phyloP scores from a whole-genome alignment of 768 basidiomycete species.

The Lactarius sp. region DNA sequence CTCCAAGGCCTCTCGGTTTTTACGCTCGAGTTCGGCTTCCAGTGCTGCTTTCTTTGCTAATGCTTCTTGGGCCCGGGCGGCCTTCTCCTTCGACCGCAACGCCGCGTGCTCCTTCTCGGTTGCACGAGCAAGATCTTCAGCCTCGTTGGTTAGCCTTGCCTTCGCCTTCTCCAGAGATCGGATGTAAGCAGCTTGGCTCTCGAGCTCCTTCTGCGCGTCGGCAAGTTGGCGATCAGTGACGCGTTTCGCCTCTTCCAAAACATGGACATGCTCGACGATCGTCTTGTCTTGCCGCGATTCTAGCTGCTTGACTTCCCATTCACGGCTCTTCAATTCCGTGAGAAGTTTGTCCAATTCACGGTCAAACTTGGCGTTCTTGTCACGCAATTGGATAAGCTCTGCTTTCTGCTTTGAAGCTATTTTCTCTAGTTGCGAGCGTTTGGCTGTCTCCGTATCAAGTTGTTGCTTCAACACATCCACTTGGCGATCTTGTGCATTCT shows the following conservation, averaged over 20 bases:
- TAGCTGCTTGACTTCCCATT: slow-evolving; percentile 83
- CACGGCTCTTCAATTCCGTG: slow-evolving; percentile 72
- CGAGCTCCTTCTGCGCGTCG: slow-evolving; percentile 73
- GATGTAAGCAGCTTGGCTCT: slow-evolving; percentile 68
- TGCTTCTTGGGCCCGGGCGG: slow-evolving; percentile 56
- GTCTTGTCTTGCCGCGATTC: slow-evolving; percentile 91
- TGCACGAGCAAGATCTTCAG: slow-evolving; percentile 75
- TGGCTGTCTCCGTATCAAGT: slow-evolving; percentile 66
- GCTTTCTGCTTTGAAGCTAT: slow-evolving; percentile 54
- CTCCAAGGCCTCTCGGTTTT: slow-evolving; percentile 61
- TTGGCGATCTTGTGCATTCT: slow-evolving; percentile 67
- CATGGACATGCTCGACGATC: slow-evolving; percentile 97
- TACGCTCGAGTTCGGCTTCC: slow-evolving; percentile 64
- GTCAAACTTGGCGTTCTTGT: slow-evolving; percentile 66
- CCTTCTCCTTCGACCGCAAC: slow-evolving; percentile 66
- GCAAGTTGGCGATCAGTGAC: slow-evolving; percentile 88
- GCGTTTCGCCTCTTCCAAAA: slow-evolving; percentile 91
- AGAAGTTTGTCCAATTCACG: slow-evolving; percentile 75
- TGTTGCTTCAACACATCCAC: slow-evolving; percentile 66
- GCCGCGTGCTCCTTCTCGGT: slow-evolving; percentile 65
- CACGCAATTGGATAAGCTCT: slow-evolving; percentile 65
- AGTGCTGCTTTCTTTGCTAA: slow-evolving; percentile 49
- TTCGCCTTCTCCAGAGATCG: slow-evolving; percentile 85
- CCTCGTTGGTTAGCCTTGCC: slow-evolving; percentile 64
- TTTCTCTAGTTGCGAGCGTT: slow-evolving; percentile 73